Percentiles rank a stretch among this genome's conserved stretches.
Evolutionary conservation across 768 basidiomycete species (phyloP).

Genomic region (Chlorophyllum brunneum): DNA sequence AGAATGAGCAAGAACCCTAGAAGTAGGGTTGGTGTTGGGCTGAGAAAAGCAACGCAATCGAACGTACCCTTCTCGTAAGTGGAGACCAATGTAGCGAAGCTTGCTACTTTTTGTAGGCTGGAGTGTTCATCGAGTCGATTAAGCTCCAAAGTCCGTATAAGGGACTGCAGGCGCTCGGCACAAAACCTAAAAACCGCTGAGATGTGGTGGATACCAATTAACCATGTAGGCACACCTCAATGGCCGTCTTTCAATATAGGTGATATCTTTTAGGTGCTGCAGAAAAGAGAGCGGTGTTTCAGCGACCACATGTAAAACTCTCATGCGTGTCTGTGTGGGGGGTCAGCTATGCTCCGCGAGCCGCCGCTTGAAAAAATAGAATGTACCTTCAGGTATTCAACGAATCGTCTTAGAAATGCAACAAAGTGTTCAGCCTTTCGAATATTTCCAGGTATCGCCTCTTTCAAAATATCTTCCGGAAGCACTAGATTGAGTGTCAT

Average conservation of each 20-base stretch:
- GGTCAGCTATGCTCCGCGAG: not conserved
- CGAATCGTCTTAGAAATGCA: constrained; percentile 95
- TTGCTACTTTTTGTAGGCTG: constrained; percentile 91
- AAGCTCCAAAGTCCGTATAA: constrained; percentile 89
- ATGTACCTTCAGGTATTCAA: constrained; percentile 93
- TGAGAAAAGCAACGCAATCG: constrained; percentile 7
- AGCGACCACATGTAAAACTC: constrained; percentile 98
- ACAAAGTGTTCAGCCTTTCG: constrained; percentile 99
- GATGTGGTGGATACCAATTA: not conserved
- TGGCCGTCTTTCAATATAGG: constrained; percentile 93
- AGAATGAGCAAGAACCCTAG: constrained; percentile 93
- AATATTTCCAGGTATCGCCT: constrained; percentile 97
- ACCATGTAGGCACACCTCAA: constrained; percentile 54
- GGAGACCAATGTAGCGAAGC: constrained; percentile 93
- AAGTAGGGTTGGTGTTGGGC: constrained; percentile 2
- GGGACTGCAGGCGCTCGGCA: constrained; percentile 90
- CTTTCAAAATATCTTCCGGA: constrained; percentile 90
- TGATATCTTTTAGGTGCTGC: constrained; percentile 98
- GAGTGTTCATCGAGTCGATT: constrained; percentile 88
- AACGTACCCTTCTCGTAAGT: constrained; percentile 91
- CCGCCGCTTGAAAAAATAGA: not conserved
- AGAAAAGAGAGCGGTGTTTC: constrained; percentile 97
- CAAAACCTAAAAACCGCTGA: constrained; percentile 65
- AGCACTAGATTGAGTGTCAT: constrained; percentile 50
- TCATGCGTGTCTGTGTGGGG: constrained; percentile 82